These are phyloP conservation scores for Neoarthrinium moseri DNA, from an alignment of 2,329 filamentous ascomycete species.

Conservation along the genomic window DNA sequence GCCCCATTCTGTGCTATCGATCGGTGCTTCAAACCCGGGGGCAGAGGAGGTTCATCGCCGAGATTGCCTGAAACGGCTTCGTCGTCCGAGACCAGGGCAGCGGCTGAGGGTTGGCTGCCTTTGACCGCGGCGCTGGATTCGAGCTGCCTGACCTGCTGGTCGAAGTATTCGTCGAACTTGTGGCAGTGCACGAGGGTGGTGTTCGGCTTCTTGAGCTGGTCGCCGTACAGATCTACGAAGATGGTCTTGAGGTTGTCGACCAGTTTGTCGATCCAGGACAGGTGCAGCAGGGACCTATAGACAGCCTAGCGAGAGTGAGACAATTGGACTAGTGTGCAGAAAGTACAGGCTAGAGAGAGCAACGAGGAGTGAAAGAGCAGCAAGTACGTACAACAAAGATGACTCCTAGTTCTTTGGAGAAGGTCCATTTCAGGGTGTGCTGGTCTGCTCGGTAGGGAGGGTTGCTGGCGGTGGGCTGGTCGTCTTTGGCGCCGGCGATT, in stretches of 20 bases:
- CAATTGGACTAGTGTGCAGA: no score
- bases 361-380: slow-evolving; percentile 6
- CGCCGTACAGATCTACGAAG: slow-evolving; percentile 86
- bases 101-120: slow-evolving; percentile 20
- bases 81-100: slow-evolving; percentile 30
- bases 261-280: slow-evolving; percentile 96
- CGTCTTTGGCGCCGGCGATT: slow-evolving; percentile 57
- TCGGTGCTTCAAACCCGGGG: slow-evolving; percentile 40
- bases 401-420: slow-evolving; percentile 86
- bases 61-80: slow-evolving; percentile 32
- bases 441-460: slow-evolving; percentile 85
- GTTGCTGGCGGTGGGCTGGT: slow-evolving; percentile 59
- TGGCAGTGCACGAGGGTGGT: slow-evolving; percentile 75
- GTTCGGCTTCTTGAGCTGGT: slow-evolving; percentile 79
- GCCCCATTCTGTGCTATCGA: slow-evolving; percentile 33
- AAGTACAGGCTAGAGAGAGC: no score
- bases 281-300: slow-evolving; percentile 90
- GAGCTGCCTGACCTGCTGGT: slow-evolving; percentile 85
- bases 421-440: slow-evolving; percentile 92
- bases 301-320: slow-evolving; percentile 65
- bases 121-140: slow-evolving; percentile 50
- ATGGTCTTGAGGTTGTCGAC: slow-evolving; percentile 93
- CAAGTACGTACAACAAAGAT: slow-evolving; percentile 78
- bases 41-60: slow-evolving; percentile 36
- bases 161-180: slow-evolving; percentile 89